Conservation (phyloP, 2,329 filamentous ascomycete species). For the Whalleya microplaca region DNA sequence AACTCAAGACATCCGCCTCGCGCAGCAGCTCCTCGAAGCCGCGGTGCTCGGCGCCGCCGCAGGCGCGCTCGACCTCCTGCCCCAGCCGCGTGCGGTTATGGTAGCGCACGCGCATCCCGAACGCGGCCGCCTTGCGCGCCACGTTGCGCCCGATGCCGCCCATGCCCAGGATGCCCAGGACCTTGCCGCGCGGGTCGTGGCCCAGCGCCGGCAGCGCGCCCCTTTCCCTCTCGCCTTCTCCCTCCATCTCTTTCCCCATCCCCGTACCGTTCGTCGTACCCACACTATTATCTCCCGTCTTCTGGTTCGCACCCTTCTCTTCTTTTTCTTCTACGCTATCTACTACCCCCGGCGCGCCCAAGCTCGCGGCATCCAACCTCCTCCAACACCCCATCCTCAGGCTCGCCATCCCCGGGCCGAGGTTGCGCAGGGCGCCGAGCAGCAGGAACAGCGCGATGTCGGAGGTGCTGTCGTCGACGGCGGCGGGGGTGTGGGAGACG, state of each 20-base stretch:
- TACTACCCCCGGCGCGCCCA: too few species aligned
- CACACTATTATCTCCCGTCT: too few species aligned
- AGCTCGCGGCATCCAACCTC: conserved; percentile 43
- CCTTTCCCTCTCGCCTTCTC: conserved; percentile 59
- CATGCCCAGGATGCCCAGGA: conserved; percentile 83
- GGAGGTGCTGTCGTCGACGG: conserved; percentile 82
- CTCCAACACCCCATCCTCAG: conserved; percentile 72
- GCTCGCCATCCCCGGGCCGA: conserved; percentile 67
- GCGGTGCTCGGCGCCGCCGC: conserved; percentile 65
- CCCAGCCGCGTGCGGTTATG: conserved; percentile 69
- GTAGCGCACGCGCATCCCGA: conserved; percentile 77
- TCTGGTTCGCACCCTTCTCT: too few species aligned
- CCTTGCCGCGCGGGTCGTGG: conserved; percentile 78
- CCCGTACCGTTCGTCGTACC: conserved; percentile 56
- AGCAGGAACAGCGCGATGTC: conserved; percentile 82
- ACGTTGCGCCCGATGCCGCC: conserved; percentile 82
- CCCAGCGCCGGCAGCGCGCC: conserved; percentile 59
- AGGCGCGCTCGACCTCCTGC: conserved; percentile 54
- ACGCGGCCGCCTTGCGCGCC: conserved; percentile 70
- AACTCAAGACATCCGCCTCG: conserved; percentile 74
- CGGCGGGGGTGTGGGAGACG: conserved; percentile 81
- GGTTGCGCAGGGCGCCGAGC: conserved; percentile 76
- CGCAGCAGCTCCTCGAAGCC: conserved; percentile 72
- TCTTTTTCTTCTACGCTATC: neutral
- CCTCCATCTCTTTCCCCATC: conserved; percentile 66